Base-by-base conservation (phyloP, 129 eudicot genomes). In the Chrysanthemum seticuspe region DNA sequence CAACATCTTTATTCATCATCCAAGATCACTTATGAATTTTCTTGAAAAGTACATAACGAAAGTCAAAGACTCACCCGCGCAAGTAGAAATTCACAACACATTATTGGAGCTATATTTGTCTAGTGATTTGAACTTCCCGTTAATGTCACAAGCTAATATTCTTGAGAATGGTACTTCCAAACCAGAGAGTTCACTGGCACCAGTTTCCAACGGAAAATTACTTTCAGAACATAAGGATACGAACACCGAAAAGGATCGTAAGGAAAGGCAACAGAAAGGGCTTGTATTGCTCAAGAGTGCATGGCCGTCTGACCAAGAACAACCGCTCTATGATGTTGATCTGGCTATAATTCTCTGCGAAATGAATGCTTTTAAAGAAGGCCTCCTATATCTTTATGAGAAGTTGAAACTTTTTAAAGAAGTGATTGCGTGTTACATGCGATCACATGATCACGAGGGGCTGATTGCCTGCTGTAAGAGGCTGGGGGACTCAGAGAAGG, bases 371-470 rank as follows among this genome's bases (percentile, higher is more conserved):
- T 90, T 88, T 47, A 95, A 81, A 80, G 96, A 91, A 80, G 99
- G 99, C 57, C 85, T 88, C 8, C 45, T 91, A 66, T 91, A 76
- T 82, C 85, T 95, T n/a, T 95, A 95, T 67, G 99, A 95, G 84
- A 95, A 88, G 81, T 77, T 95, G 88, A 95, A 95, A 77, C 94
- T 95, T 40, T 95, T 79, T 75, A 95, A 95, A 82, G 99, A 95
- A 75, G 99, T 95, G 78, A 91, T 88, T 78, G 88, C 94, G 79
- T 95, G 99, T 86, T 91, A 95, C 84, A 91, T 95, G 97, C 97
- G 90, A 73, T 78, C 87, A 34, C 97, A 88, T 88, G 99, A 95
- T 47, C 99, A 95, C 40, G 96, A 88, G 79, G 99, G 99, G 59
- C 72, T 95, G 68, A 91, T 95, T 85, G 91, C 90, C 25, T 95